Evolutionary conservation across 2,329 filamentous ascomycete species (phyloP), one percentile per base, ranked within the genome.

Genomic region (Zalaria obscura): DNA sequence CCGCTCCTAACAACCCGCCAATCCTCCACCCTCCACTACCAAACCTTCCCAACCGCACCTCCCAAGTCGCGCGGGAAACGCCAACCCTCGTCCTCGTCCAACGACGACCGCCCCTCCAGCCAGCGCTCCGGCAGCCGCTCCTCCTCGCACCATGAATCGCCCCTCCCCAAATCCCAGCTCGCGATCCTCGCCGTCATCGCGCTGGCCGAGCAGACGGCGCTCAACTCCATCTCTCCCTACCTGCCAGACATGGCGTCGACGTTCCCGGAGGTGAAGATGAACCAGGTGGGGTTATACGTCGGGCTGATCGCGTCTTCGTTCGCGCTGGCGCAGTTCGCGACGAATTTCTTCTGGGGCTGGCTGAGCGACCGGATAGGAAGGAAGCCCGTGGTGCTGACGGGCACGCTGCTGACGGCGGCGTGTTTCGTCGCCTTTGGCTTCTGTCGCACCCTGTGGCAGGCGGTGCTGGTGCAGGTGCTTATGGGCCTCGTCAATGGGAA

Each of bases 401-500:
- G 91, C 3, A 94, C 91, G 0, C 66, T 84, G n/a, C 64, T 91
- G 42, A 83, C 93, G 25, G 80, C 84, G 48, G 66, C 70, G 8
- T 93, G 85, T 55, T 95, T 96, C 56, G 60, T 82, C 34, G 75
- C 76, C 1, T 98, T 98, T 59, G 91, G 89, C 3, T 86, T 96
- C 54, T 93, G 86, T 59, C 76, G 65, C 46, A 80, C 72, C 2
- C 75, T 94, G 46, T 85, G 79, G 75, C 88, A 96, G 59, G 79
- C 93, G 2, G 71, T 96, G 9, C 48, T 85, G 10, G 84, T 94
- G 1, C 91, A 98, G 57, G 76, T 82, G 2, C 66, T 88, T 48
- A 95, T 96, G 87, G 91, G 91, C 3, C 59, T 93, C 40, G 76
- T 94, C 40, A 98, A 96, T 59, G 91, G 91, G 40, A 98, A 98